Evolutionary conservation across 2,329 filamentous ascomycete genomes (phyloP), one percentile per base, ranked within the genome.

Genomic region (Albifimbria verrucaria): DNA sequence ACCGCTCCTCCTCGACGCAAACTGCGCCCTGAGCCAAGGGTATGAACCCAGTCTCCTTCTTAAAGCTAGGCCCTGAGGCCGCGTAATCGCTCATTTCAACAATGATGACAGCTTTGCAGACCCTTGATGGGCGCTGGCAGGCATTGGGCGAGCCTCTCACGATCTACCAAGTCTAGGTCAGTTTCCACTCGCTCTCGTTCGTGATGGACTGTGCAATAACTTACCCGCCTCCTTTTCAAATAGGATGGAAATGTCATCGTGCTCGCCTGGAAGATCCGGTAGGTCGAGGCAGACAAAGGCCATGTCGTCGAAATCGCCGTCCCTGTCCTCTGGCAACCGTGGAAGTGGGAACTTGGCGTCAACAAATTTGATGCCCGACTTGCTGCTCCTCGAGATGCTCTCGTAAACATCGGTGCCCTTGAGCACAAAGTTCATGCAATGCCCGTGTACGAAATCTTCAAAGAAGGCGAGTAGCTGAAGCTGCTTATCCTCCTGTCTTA

Each of bases 321-420:
- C 71, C 55, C 77, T 78, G 54, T 78, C 76, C 54, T 77, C 69
- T 43, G 79, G 68, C 59, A 85, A 69, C 55, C 80, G 86, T 4
- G 92, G 92, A 51, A 96, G 75, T 3, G 90, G 88, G 63, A 96
- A 97, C 68, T 96, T 96, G 55, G 91, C 91, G 67, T 97, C 92
- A 23, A 93, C 87, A 57, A 96, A 83, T 66, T 87, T 88, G 52
- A 96, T 74, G 7, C 87, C 87, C 28, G 81, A 82, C 67, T 91
- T 92, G 57, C 81, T 80, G 48, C 81, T 79, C 45, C 81, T 78
- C 53, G 75, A 76, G 59, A 87, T 83, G 39, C 73, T 81, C 72
- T 96, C 92, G 62, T 92, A 93, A 1, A 86, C 80, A 65, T 96
- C 92, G 1, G 90, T 95, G 7, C 85, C 84, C 69, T 92, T 93